Evolutionary conservation across 257 asterid species (phyloP).

Genomic region (Nemophila menziesii): DNA sequence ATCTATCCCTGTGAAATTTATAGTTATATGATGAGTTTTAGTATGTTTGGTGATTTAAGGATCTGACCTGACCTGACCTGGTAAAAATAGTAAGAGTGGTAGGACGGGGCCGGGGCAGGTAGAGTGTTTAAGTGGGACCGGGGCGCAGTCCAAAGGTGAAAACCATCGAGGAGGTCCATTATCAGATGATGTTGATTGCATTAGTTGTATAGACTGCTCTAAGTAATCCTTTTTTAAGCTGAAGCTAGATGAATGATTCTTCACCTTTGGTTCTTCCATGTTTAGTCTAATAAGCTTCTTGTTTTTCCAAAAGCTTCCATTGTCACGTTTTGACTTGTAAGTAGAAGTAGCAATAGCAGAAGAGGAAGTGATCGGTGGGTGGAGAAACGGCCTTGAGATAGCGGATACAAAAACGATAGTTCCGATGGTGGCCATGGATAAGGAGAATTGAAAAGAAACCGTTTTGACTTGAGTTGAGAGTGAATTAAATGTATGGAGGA

Average conservation of each 20-base stretch:
- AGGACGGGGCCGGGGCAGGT: no score
- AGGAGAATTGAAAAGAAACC: no score
- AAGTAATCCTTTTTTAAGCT: conserved; percentile 30
- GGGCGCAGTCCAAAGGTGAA: conserved; percentile 40
- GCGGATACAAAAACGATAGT: no score
- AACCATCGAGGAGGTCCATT: conserved; percentile 88
- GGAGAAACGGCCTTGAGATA: no score
- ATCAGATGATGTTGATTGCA: conserved; percentile 25
- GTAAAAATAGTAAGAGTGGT: conserved; percentile 61
- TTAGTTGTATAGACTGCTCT: conserved; percentile 28
- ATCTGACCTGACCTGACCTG: conserved; percentile 29
- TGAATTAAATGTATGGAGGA: no score
- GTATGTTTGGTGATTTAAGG: background rate
- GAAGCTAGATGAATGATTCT: background rate
- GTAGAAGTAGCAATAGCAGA: no score
- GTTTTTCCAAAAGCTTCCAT: background rate
- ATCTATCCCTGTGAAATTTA: conserved; percentile 32
- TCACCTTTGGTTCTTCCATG: conserved; percentile 11
- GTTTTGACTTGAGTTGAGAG: no score
- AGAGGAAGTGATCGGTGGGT: no score
- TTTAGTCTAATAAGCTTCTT: background rate
- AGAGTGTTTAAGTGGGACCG: conserved; percentile 19
- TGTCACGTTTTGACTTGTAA: background rate
- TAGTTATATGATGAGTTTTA: background rate
- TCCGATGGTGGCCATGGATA: no score